Conservation (phyloP, 495 filamentous ascomycete species). For the Symbiotaphrina buchneri region DNA sequence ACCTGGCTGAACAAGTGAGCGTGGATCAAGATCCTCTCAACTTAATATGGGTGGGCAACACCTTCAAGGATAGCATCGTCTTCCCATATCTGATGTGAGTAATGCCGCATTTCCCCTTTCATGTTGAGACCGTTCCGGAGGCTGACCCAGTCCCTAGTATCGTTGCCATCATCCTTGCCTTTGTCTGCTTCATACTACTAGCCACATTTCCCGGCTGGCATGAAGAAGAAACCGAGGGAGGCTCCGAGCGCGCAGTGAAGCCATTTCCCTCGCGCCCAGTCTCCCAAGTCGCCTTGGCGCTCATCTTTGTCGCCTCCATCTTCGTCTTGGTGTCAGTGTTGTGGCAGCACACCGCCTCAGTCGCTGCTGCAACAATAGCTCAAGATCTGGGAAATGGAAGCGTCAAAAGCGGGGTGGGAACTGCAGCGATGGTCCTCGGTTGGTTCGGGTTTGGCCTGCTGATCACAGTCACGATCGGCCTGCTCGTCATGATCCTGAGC, state of each 20-base stretch:
- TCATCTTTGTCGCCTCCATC: conserved; percentile 60
- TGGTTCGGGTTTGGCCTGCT: conserved; percentile 9
- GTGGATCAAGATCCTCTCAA: conserved; percentile 61
- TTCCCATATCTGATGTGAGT: conserved; percentile 55
- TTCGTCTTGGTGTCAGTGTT: conserved; percentile 56
- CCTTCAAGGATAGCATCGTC: conserved; percentile 64
- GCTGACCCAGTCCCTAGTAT: conserved; percentile 24
- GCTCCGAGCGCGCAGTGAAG: conserved; percentile 48
- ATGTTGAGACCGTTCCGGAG: neutral
- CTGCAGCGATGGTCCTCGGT: conserved; percentile 7
- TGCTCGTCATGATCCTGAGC: conserved; percentile 8
- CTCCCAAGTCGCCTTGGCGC: conserved; percentile 49
- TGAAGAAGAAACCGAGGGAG: conserved; percentile 40
- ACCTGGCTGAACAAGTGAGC: conserved; percentile 41
- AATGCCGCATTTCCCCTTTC: conserved; percentile 1
- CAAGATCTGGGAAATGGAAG: conserved; percentile 9
- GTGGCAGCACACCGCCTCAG: conserved; percentile 27
- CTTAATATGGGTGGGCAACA: conserved; percentile 55
- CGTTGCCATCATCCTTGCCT: conserved; percentile 63
- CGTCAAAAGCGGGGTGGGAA: conserved; percentile 9
- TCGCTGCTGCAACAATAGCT: conserved; percentile 8
- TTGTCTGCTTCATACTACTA: conserved; percentile 50
- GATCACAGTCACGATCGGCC: conserved; percentile 5
- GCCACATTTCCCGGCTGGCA: conserved; percentile 71
- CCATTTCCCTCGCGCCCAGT: conserved; percentile 58